Evolutionary conservation across 1,139 yeast species (phyloP).

Genomic region (Geotrichum citri-aurantii): DNA sequence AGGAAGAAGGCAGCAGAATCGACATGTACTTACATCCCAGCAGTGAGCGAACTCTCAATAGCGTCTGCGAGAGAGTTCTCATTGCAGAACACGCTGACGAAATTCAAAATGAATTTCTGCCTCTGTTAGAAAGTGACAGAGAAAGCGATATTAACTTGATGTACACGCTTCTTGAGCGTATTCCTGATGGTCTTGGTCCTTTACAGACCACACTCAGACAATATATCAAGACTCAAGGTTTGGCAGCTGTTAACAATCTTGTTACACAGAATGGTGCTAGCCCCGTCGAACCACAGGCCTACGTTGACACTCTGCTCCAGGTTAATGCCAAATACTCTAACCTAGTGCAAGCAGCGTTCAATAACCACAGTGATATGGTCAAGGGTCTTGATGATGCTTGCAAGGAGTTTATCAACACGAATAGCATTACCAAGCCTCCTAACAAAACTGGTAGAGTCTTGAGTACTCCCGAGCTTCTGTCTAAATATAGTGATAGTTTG

Average conservation of each 20-base stretch:
- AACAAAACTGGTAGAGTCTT: conserved; percentile 40
- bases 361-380: conserved; percentile 70
- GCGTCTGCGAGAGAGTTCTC: conserved; percentile 66
- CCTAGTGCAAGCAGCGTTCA: conserved; percentile 66
- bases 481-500: conserved; percentile 80
- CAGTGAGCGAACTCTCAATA: conserved; percentile 71
- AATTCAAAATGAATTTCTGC: conserved; percentile 71
- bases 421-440: conserved; percentile 69
- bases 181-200: conserved; percentile 63
- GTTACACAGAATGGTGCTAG: conserved; percentile 44
- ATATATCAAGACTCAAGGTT: conserved; percentile 70
- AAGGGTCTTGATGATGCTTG: conserved; percentile 90
- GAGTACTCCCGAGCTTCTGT: conserved; percentile 80
- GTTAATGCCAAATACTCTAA: conserved; percentile 64
- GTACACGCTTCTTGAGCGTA: conserved; percentile 69
- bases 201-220: conserved; percentile 66
- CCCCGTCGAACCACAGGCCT: conserved; percentile 63
- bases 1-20: conserved; percentile 75
- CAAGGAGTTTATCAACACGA: conserved; percentile 73
- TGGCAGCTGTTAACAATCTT: conserved; percentile 60
- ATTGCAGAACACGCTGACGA: conserved; percentile 73
- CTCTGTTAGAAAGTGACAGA: conserved; percentile 69
- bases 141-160: conserved; percentile 72
- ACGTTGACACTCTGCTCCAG: conserved; percentile 68
- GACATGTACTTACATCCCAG: conserved; percentile 80